Percentiles rank a stretch among this genome's conserved stretches.
These are phyloP conservation scores for Alternaria metachromatica DNA, from an alignment of 2,329 filamentous ascomycete species.

Conservation along the genomic window DNA sequence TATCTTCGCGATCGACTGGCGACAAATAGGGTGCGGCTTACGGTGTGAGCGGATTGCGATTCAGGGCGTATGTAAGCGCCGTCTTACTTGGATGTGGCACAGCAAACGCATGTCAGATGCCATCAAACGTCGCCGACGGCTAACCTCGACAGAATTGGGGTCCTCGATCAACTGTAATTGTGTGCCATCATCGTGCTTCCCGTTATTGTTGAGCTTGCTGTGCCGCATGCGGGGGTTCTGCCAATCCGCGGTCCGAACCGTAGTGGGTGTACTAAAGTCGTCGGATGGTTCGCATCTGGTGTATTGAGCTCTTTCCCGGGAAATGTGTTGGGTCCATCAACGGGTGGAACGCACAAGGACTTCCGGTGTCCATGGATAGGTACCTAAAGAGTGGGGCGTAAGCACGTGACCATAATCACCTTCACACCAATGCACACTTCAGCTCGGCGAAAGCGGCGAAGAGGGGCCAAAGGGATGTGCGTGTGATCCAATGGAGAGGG, in stretches of 20 bases:
- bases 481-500: too few species aligned
- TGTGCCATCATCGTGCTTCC: background rate
- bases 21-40: background rate
- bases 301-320: background rate
- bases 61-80: background rate
- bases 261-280: background rate
- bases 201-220: background rate
- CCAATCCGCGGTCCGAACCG: background rate
- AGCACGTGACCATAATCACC: background rate
- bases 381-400: background rate
- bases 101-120: constrained; percentile 3
- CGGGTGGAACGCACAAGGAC: background rate
- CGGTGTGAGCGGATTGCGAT: background rate
- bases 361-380: background rate
- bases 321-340: background rate
- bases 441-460: background rate
- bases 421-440: background rate
- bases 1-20: background rate
- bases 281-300: background rate
- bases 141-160: background rate
- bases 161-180: background rate
- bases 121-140: background rate
- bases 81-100: background rate
- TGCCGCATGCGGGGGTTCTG: background rate
- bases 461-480: background rate